Conservation (phyloP, 495 filamentous ascomycete species). For the Lepraria neglecta region DNA sequence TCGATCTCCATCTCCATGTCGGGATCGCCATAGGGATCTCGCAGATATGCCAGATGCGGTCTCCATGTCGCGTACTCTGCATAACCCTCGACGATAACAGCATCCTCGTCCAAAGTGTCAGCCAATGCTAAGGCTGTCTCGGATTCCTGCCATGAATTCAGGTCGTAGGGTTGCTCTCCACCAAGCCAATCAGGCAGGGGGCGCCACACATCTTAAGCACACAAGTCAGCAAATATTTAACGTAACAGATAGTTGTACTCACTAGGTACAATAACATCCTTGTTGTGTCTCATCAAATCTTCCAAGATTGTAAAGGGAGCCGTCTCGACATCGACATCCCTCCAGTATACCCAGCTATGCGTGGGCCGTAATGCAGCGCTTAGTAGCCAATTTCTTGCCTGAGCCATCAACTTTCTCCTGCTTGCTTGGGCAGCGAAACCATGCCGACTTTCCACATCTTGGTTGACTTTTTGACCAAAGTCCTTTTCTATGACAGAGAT, state of each 20-base stretch:
- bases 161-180: conserved; percentile 96
- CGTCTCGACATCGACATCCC: conserved; percentile 97
- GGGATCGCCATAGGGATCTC: conserved; percentile 94
- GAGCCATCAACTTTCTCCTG: conserved; percentile 93
- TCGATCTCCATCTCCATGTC: conserved; percentile 99
- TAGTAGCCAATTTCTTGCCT: conserved; percentile 94
- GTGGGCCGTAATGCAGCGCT: conserved; percentile 90
- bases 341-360: conserved; percentile 99
- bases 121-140: conserved; percentile 92
- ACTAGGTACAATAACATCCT: conserved; percentile 98
- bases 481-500: conserved; percentile 98
- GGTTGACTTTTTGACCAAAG: conserved; percentile 95
- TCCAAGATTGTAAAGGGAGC: conserved; percentile 94
- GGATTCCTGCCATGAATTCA: conserved; percentile 99
- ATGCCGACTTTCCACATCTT: conserved; percentile 96
- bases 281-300: conserved; percentile 98
- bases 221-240: conserved; percentile 16
- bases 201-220: conserved; percentile 82
- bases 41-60: conserved; percentile 92
- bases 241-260: conserved; percentile 40
- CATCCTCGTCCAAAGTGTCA: conserved; percentile 94
- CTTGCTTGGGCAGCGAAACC: conserved; percentile 95
- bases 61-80: conserved; percentile 99
- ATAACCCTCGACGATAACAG: conserved; percentile 98
- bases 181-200: conserved; percentile 98